Percentiles rank a stretch among this genome's conserved stretches.
phyloP scores from a whole-genome alignment of 352 stramenopile species.

The Globisporangium emineosum region DNA sequence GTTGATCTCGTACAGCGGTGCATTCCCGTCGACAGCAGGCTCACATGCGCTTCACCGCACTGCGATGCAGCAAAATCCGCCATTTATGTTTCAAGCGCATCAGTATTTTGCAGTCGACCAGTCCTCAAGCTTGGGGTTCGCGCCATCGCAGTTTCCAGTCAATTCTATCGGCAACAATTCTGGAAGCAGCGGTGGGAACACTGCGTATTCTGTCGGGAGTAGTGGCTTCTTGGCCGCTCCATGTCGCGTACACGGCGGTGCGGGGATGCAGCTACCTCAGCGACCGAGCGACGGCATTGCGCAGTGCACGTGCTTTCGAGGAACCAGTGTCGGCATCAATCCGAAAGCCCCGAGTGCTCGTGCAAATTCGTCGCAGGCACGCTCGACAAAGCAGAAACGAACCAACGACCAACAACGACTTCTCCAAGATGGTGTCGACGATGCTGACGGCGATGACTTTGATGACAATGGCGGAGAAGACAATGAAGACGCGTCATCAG shows the following conservation, averaged over 20 bases:
- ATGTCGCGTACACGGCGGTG: conserved; percentile 12
- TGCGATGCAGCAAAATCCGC: background rate
- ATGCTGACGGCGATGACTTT: background rate
- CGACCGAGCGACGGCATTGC: background rate
- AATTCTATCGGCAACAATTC: background rate
- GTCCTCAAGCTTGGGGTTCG: background rate
- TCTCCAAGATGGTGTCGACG: conserved; percentile 2
- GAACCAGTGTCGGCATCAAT: conserved; percentile 20
- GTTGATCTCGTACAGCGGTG: conserved; percentile 7
- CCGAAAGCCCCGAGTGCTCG: background rate
- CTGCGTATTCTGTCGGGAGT: background rate
- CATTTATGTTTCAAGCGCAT: conserved; percentile 11
- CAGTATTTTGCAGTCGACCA: conserved; percentile 19
- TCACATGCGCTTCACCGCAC: conserved; percentile 5
- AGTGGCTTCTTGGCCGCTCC: background rate
- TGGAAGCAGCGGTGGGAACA: background rate
- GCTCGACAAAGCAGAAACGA: conserved; percentile 2
- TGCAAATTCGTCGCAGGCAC: no score
- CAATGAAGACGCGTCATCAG: conserved; percentile 7
- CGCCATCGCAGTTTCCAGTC: background rate
- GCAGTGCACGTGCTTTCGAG: conserved; percentile 37
- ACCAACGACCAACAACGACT: background rate
- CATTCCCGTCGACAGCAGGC: conserved; percentile 7
- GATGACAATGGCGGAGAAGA: conserved; percentile 22
- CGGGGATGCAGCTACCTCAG: conserved; percentile 3